phyloP scores from a whole-genome alignment of 495 filamentous ascomycete genomes.

The Ascobolus immersus region DNA sequence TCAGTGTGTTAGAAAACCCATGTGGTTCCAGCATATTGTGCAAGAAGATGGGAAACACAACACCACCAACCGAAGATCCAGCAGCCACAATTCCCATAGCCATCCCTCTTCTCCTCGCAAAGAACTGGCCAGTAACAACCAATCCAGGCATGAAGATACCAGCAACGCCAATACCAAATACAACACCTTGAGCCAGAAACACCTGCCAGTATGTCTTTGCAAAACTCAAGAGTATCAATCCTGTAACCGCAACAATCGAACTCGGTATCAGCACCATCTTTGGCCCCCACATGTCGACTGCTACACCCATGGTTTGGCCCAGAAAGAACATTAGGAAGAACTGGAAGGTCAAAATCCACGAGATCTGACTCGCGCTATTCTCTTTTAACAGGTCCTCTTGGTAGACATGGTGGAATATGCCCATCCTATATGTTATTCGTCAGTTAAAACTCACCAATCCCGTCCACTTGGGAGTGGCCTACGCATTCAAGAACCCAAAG shows the following conservation, averaged over 20 bases:
- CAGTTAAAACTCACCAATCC: background rate
- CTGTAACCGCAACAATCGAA: slow-evolving; percentile 1
- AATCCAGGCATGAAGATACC: slow-evolving; percentile 1
- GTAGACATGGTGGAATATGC: slow-evolving; percentile 6
- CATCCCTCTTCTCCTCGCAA: slow-evolving; percentile 2
- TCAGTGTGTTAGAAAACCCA: slow-evolving; percentile 1
- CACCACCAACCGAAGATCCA: slow-evolving; percentile 3
- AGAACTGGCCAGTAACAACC: slow-evolving; percentile 2
- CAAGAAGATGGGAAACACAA: slow-evolving; percentile 5
- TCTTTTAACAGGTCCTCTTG: background rate
- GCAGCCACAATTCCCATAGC: slow-evolving; percentile 4
- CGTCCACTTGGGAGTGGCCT: background rate
- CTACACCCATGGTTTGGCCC: slow-evolving; percentile 1
- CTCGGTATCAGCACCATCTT: slow-evolving; percentile 2
- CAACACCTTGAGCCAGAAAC: slow-evolving; percentile 5
- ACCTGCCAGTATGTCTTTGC: slow-evolving; percentile 5
- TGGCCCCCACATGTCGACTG: slow-evolving; percentile 3
- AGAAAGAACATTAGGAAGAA: slow-evolving; percentile 3
- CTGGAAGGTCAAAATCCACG: slow-evolving; percentile 5
- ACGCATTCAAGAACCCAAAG: slow-evolving; percentile 8
- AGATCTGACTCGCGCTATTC: slow-evolving; percentile 1
- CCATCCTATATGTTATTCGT: slow-evolving; percentile 1
- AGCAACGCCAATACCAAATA: slow-evolving; percentile 3
- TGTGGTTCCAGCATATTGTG: background rate
- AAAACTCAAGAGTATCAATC: slow-evolving; percentile 1